Evolutionary conservation across 78 protist genomes (phyloP), one percentile per base, ranked within the genome.

Genomic region (Cavenderia fasciculata): DNA sequence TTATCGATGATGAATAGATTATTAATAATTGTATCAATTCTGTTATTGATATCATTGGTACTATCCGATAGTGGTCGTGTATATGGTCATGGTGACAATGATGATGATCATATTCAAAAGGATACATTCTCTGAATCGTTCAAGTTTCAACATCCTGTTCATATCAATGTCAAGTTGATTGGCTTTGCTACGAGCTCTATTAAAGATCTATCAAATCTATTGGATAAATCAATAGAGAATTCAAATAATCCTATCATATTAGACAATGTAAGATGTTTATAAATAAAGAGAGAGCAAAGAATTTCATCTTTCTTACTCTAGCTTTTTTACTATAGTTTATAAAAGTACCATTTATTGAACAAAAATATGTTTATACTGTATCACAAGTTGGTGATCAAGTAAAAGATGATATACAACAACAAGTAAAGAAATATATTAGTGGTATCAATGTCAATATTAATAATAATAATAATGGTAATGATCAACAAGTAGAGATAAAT

Each of bases 201-300:
- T 25, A 65, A 82, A 25, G 89, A 82, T 43, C 29, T 82, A 27
- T 34, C 51, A 43, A 65, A 27, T 16, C 31, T 68, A 44, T 56
- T 82, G 44, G 68, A 82, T 68, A 44, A 56, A n/a, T n/a, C n/a
- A n/a, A 43, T 82, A 29, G 74, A 82, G 51, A 82, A 82, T 54
- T 21, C 71, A 44, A 47, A 54, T 43, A 68, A 6, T 11, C 89
- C 89, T 38, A 31, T 29, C 4, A 41, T 82, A 21, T 56, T 68
- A 34, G 23, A 12, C 38, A 75, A 75, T 56, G 89, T 82, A 82
- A 5, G 74, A 56, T 18, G n/a, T 5, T 56, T n/a, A 56, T 56
- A 19, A 63, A 4, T 38, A 6, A 34, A 36, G 6, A 46, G n/a
- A 72, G 79, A 38, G n/a, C n/a, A n/a, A n/a, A n/a, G n/a, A n/a